Percentiles rank a stretch among this genome's conserved stretches.
Evolutionary conservation across 495 filamentous ascomycete species (phyloP).

Genomic region (Xylaria palmicola): DNA sequence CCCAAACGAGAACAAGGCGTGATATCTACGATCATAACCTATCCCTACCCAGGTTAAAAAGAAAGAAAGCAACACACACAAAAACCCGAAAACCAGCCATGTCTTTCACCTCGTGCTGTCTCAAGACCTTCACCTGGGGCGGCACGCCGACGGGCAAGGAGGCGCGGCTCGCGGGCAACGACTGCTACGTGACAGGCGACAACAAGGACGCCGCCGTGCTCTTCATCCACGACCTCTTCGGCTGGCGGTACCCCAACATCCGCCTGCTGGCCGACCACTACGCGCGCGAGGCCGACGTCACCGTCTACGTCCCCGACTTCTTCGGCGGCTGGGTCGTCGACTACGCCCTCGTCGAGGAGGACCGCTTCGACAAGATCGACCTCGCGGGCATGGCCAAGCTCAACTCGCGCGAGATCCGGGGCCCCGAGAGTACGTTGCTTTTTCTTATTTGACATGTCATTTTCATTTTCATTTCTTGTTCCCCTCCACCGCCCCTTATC

Average conservation of each 20-base stretch:
- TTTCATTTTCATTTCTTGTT: no score
- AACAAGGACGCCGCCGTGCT: constrained; percentile 49
- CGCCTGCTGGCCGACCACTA: constrained; percentile 58
- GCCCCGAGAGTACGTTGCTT: constrained; percentile 41
- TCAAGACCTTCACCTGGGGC: constrained; percentile 47
- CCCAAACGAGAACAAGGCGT: no score
- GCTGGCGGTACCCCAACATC: constrained; percentile 58
- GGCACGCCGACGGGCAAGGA: constrained; percentile 44
- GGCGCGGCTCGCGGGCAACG: constrained; percentile 33
- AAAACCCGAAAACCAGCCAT: constrained; percentile 12
- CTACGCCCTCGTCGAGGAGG: constrained; percentile 25
- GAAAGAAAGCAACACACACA: neutral
- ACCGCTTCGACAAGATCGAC: constrained; percentile 22
- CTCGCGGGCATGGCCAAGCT: constrained; percentile 23
- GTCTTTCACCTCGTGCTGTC: constrained; percentile 34
- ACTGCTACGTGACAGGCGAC: constrained; percentile 46
- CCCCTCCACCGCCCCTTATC: no score
- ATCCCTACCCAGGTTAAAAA: neutral
- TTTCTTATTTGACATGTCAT: neutral
- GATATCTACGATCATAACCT: no score
- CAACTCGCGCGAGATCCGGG: constrained; percentile 47
- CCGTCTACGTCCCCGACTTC: constrained; percentile 61
- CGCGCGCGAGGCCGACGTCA: constrained; percentile 49
- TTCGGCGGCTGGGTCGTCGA: constrained; percentile 41
- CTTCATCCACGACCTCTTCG: constrained; percentile 57